phyloP scores from a whole-genome alignment of 495 filamentous ascomycete species.

The Penicillium subrubescens region DNA sequence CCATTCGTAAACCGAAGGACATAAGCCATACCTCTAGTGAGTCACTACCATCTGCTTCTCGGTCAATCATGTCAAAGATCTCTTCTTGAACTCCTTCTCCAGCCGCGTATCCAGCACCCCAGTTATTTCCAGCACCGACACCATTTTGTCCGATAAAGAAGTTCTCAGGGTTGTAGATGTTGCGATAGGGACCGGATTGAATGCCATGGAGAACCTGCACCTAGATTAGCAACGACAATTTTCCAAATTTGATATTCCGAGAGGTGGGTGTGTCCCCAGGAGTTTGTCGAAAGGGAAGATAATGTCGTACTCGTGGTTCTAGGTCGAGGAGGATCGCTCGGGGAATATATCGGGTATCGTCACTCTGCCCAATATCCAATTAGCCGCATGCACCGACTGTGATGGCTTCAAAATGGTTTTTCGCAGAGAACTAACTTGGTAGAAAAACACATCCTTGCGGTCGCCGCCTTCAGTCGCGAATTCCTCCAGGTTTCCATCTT shows the following conservation, averaged over 20 bases:
- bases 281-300: background rate
- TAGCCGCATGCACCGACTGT: background rate
- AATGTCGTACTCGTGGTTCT: constrained; percentile 75
- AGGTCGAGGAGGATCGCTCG: constrained; percentile 93
- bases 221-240: constrained; percentile 5
- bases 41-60: constrained; percentile 96
- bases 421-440: constrained; percentile 59
- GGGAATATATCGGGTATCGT: constrained; percentile 97
- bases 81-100: constrained; percentile 93
- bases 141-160: constrained; percentile 93
- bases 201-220: constrained; percentile 83
- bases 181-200: constrained; percentile 88
- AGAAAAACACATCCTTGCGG: constrained; percentile 99
- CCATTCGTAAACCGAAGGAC: background rate
- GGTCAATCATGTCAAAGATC: constrained; percentile 99
- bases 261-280: background rate
- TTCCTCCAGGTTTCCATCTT: constrained; percentile 94
- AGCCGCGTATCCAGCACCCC: constrained; percentile 93
- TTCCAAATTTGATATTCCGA: background rate
- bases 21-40: constrained; percentile 72
- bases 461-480: constrained; percentile 96
- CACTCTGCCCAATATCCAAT: constrained; percentile 53
- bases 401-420: background rate
- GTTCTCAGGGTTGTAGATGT: constrained; percentile 99
- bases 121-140: constrained; percentile 94